Evolutionary conservation across 129 eudicot species (phyloP), one percentile per base, ranked within the genome.

Genomic region (Tagetes erecta): DNA sequence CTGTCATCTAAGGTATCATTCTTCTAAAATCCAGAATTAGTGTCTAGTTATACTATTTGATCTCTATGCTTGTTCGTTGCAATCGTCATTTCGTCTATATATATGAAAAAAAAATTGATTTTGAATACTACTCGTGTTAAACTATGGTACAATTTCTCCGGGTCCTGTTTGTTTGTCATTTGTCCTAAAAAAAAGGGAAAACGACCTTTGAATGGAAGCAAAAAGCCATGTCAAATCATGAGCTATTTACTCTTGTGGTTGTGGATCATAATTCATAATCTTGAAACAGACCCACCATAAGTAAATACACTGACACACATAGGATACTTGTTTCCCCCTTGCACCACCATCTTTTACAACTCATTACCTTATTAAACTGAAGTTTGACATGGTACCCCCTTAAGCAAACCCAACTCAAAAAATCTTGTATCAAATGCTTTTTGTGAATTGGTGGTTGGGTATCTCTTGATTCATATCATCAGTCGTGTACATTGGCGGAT

Each of bases 251-350:
- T 14, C 60, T 27, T 55, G 60, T 30, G 9, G 2, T 14, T 20
- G 71, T 14, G 41, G 4, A 1, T 42, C 7, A 42, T 42, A 9
- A 56, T 49, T 69, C 60, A 10, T 3, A 73, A 73, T 59, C 27
- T 44, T 13, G 46, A 60, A 36, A 44, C 57, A 11, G 36, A 59
- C 58, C 47, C 77, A 73, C 70, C 10, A 42, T 35, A 49, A 62
- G 46, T 64, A 12, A 73, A 73, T 73, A 46, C 60, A 73, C 78
- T 45, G 70, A 4, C 78, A 60, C 70, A 73, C 60, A 73, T 59
- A 34, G 59, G 60, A 73, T 73, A 59, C 59, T 4, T 5, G 11
- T 7, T 73, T 56, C 62, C 44, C 59, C 12, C 30, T 37, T 14
- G 50, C 13, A 34, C 20, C 9, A 11, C 2, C 4, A 30, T 6